Evolutionary conservation across 2,329 filamentous ascomycete genomes (phyloP).

Genomic region (Fusarium miscanthi): DNA sequence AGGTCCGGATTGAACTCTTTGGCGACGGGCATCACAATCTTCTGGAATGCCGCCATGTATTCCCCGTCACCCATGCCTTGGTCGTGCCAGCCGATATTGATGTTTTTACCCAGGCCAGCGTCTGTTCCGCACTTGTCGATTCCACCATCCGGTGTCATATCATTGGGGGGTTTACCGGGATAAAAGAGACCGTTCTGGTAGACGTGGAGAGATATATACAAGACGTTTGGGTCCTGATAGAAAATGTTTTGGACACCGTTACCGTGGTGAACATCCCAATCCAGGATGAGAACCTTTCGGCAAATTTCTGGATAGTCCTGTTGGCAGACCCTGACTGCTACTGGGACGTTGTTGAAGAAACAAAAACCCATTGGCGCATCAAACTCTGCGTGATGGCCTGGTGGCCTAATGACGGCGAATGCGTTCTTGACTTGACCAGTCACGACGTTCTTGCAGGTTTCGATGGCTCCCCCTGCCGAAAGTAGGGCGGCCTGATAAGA

Average conservation of each 20-base stretch:
- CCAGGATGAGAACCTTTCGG: constrained; percentile 90
- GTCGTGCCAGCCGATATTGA: constrained; percentile 75
- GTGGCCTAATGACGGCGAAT: constrained; percentile 93
- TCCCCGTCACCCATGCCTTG: constrained; percentile 94
- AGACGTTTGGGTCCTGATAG: constrained; percentile 91
- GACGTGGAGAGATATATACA: constrained; percentile 96
- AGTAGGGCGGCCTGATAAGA: constrained; percentile 85
- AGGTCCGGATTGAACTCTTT: constrained; percentile 93
- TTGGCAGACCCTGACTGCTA: constrained; percentile 91
- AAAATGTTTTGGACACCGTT: constrained; percentile 98
- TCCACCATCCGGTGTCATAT: constrained; percentile 68
- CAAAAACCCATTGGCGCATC: constrained; percentile 93
- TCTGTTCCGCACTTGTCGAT: constrained; percentile 69
- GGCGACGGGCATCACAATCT: constrained; percentile 95
- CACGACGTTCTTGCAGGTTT: constrained; percentile 93
- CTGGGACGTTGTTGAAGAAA: constrained; percentile 96
- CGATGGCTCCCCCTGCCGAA: constrained; percentile 92
- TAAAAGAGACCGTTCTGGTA: constrained; percentile 88
- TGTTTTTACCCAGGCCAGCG: constrained; percentile 68
- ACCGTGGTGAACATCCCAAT: constrained; percentile 87
- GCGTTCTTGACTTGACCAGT: constrained; percentile 88
- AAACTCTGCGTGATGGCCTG: constrained; percentile 93
- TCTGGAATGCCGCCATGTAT: constrained; percentile 95
- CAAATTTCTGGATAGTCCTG: constrained; percentile 81
- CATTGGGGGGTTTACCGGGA: constrained; percentile 72